Conservation (phyloP, 2,329 filamentous ascomycete genomes). For the Aspergillus versicolor region DNA sequence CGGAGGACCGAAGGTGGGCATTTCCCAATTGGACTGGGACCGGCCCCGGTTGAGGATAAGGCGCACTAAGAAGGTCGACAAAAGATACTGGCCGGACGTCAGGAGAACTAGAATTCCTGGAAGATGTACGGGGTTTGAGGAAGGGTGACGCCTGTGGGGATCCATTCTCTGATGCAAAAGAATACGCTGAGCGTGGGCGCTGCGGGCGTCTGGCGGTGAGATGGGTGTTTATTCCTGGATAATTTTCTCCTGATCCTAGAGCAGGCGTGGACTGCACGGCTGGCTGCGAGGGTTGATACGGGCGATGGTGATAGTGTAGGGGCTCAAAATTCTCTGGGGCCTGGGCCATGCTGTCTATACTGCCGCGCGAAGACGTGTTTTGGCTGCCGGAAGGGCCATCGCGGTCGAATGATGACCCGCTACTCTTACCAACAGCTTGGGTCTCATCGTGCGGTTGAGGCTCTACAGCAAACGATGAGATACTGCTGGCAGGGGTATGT, state of each 20-base stretch:
- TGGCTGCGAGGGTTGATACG: constrained; percentile 38
- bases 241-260: constrained; percentile 47
- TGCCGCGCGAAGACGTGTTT: constrained; percentile 35
- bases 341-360: constrained; percentile 35
- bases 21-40: constrained; percentile 71
- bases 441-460: constrained; percentile 25
- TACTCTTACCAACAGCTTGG: constrained; percentile 19
- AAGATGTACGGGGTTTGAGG: constrained; percentile 49
- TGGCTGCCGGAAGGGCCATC: constrained; percentile 23
- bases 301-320: constrained; percentile 53
- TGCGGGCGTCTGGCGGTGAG: constrained; percentile 59
- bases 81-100: constrained; percentile 60
- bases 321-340: constrained; percentile 44
- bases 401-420: constrained; percentile 26
- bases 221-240: constrained; percentile 58
- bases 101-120: constrained; percentile 55
- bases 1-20: constrained; percentile 70
- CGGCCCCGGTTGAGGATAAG: constrained; percentile 76
- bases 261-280: constrained; percentile 28
- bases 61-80: constrained; percentile 62
- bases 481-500: constrained; percentile 35
- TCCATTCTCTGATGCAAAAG: constrained; percentile 66
- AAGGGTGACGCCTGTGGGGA: constrained; percentile 53
- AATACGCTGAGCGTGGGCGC: constrained; percentile 75
- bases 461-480: constrained; percentile 37